Evolutionary conservation across 2,329 filamentous ascomycete species (phyloP), one percentile per base, ranked within the genome.

Genomic region (Alternaria metachromatica): DNA sequence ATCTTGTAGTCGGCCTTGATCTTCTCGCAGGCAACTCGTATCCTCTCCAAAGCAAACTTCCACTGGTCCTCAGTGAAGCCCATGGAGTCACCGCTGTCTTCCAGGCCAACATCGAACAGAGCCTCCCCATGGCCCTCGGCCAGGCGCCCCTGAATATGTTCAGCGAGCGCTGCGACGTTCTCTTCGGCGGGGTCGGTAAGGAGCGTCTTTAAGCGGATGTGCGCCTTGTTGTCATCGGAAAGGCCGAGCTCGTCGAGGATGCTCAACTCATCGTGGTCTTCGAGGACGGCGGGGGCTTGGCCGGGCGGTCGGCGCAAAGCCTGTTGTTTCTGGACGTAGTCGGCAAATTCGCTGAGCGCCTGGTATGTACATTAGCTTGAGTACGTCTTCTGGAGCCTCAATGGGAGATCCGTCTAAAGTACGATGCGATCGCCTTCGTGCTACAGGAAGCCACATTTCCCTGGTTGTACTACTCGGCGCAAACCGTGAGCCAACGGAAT

Each of bases 311-410:
- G 81, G 50, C 92, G 90, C 54, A 90, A 82, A 13, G 90, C 89
- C 80, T 98, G 96, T 79, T 98, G 94, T 79, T 94, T 92, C 80
- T 98, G 94, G 69, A 97, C 96, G 76, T 97, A 98, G 76, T 99
- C 96, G 80, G 94, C 94, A 79, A 99, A 99, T 74, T 98, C 96
- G 83, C 92, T 96, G 60, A 99, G 87, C 12, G 95, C 94, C 88
- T 90, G 65, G 60, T 3, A 30, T 9, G 7, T 55, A n/a, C 46
- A 46, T 62, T 20, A 61, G 60, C 20, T 12, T 41, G 20, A 23
- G 28, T 25, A n/a, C 6, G 13, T 15, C 12, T 1, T 37, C 7
- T 37, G 12, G 4, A 12, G 13, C 49, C 18, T 21, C 49, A 15
- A 37, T 33, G 23, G 23, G 6, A 18, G 12, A 21, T 15, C 20